Base-by-base conservation (phyloP, 352 stramenopile species). In the Phytophthora fragariaefolia region DNA sequence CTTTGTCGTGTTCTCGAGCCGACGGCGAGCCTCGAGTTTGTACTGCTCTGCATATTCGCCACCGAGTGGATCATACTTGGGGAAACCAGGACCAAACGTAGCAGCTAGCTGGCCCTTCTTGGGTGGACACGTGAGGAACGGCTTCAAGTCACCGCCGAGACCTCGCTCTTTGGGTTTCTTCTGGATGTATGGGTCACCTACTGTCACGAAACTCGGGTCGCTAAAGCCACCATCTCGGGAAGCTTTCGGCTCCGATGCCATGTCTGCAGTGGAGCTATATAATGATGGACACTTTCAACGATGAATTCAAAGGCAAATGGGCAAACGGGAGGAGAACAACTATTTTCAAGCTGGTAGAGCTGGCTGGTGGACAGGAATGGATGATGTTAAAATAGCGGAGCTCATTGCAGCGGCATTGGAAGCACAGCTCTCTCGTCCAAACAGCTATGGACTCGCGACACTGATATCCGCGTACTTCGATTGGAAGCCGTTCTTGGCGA, bases 191-290 rank as follows among this genome's bases (percentile, higher is more conserved):
- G 82, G 85, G 30, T 92, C 83, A 0, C 85, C 85, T 13, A 92
- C 79, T 3, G 64, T 61, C n/a, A 91, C 58, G 60, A 83, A 94
- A 22, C 80, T 90, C 53, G 70, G 75, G 40, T 94, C 82, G 54
- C 83, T 91, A 56, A 92, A 92, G 72, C 83, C 83, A 47, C 83
- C 85, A 58, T 94, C 85, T 20, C 81, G 78, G 58, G 81, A 89
- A 38, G 63, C 42, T 46, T 85, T 90, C 65, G 80, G 63, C 58
- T 66, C 55, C 5, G 42, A 72, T 58, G 60, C 42, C 53, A 64
- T 68, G 6, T 18, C 28, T 64, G 47, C 57, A 58, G 34, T 36
- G 30, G 6, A 12, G 30, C 30, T 36, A 6, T 36, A 12, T 43
- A 43, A 15, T 43, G 13, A 1, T 12, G 1, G 12, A 15, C 3